A percentile compares a stretch with the other conserved stretches of the same genome.
Evolutionary conservation across 1,284 basidiomycete genomes (phyloP).

Genomic region (Gymnopus androsaceus): DNA sequence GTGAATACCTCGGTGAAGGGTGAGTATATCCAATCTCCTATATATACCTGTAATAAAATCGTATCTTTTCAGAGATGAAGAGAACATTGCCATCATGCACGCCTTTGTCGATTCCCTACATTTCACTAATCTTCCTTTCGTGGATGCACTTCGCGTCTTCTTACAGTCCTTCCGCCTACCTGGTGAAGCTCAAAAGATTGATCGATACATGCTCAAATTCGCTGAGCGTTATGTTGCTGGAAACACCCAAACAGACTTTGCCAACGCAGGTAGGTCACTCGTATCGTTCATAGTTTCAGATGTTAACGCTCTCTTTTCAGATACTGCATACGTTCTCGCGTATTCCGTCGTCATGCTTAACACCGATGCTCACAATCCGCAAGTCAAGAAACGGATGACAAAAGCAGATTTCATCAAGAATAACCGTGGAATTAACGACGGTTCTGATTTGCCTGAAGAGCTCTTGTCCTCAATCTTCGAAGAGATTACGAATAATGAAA

Average conservation of each 20-base stretch:
- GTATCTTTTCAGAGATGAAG: conserved; percentile 64
- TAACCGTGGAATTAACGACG: conserved; percentile 94
- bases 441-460: conserved; percentile 84
- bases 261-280: conserved; percentile 67
- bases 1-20: conserved; percentile 98
- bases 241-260: conserved; percentile 81
- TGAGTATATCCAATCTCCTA: conserved; percentile 41
- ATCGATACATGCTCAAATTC: conserved; percentile 98
- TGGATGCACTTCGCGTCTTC: conserved; percentile 86
- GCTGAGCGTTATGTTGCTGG: conserved; percentile 92
- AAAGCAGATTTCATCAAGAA: conserved; percentile 89
- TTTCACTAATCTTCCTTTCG: conserved; percentile 79
- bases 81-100: conserved; percentile 92
- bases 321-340: conserved; percentile 90
- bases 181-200: conserved; percentile 96
- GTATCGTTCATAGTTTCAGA: conserved; percentile 14
- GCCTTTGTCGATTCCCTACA: conserved; percentile 92
- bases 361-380: conserved; percentile 93
- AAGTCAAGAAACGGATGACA: conserved; percentile 92
- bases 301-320: conserved; percentile 39
- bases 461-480: conserved; percentile 80
- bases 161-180: conserved; percentile 94
- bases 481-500: conserved; percentile 89
- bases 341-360: conserved; percentile 95
- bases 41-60: conserved; percentile 9